Evolutionary conservation across 2,329 filamentous ascomycete species (phyloP), one percentile per base, ranked within the genome.

Genomic region (Venturia effusa): DNA sequence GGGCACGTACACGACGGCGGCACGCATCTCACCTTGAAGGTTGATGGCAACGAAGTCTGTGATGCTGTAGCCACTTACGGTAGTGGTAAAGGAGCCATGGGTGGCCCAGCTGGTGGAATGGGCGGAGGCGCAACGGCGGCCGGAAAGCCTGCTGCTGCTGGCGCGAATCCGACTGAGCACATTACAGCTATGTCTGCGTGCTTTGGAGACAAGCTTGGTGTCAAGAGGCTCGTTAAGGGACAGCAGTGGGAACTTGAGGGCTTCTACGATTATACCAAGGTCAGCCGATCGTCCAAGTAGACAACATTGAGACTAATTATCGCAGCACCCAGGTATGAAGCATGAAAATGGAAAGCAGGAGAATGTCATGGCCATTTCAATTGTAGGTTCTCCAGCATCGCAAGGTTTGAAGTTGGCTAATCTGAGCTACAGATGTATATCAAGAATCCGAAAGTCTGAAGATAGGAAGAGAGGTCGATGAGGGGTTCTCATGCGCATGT

Each of bases 281-380:
- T 27, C 4, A 32, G 48, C 62, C 15, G 30, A 8, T 17, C 13
- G 5, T 7, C 17, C 10, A 11, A n/a, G 62, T 3, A 45, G 19
- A 19, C 24, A n/a, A 4, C 6, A 11, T 22, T 63, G 59, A 30
- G 5, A 63, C 32, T n/a, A 64, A 62, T 24, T n/a, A 7, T 34
- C 17, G 43, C 11, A 59, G 48, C 37, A 37, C 30, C 39, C 32
- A 5, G 62, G 62, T 39, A 60, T 60, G 48, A 39, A 39, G 48
- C 7, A 15, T 27, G 11, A 61, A 8, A 45, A 27, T 15, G 62
- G 32, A 32, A 60, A 40, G 27, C 62, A 39, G 32, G 11, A 24
- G 17, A 64, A 64, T 45, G 43, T 64, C 6, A 64, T 64, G 55
- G 62, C 54, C 30, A 64, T 64, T 22, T 30, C 62, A 3, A 61